phyloP scores from a whole-genome alignment of 495 filamentous ascomycete species.

The Penicillium canescens region DNA sequence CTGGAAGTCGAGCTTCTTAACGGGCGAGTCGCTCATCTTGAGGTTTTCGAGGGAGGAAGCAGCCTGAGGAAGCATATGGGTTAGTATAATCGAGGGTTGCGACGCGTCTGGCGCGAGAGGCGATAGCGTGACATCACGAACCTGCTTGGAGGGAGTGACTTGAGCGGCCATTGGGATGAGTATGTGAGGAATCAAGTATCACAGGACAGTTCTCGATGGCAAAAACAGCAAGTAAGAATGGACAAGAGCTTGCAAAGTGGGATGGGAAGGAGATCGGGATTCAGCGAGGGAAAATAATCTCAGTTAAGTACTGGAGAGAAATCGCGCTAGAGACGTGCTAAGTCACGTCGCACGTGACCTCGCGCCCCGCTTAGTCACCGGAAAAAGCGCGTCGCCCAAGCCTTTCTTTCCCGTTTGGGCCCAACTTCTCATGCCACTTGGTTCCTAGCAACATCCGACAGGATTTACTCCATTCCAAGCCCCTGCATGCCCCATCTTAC shows the following conservation, averaged over 20 bases:
- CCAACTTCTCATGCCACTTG: slow-evolving; percentile 25
- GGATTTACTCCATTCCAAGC: slow-evolving; percentile 12
- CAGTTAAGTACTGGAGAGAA: slow-evolving; percentile 32
- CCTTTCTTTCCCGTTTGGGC: slow-evolving; percentile 13
- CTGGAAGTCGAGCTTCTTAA: slow-evolving; percentile 83
- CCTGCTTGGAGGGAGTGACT: slow-evolving; percentile 86
- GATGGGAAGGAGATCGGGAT: slow-evolving; percentile 29
- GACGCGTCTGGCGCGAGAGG: slow-evolving; percentile 42
- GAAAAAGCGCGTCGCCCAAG: slow-evolving; percentile 10
- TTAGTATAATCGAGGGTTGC: slow-evolving; percentile 21
- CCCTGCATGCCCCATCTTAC: slow-evolving; percentile 20
- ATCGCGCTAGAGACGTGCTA: slow-evolving; percentile 40
- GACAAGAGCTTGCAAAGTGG: slow-evolving; percentile 20
- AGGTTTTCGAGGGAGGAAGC: slow-evolving; percentile 81
- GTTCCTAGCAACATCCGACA: slow-evolving; percentile 29
- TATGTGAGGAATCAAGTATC: slow-evolving; percentile 18
- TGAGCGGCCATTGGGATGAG: slow-evolving; percentile 62
- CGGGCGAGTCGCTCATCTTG: slow-evolving; percentile 86
- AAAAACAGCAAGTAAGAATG: slow-evolving; percentile 23
- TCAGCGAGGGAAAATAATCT: slow-evolving; percentile 32
- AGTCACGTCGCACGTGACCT: slow-evolving; percentile 49
- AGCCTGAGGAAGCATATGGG: slow-evolving; percentile 53
- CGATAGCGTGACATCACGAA: slow-evolving; percentile 50
- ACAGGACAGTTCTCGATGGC: slow-evolving; percentile 17
- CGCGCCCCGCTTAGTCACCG: slow-evolving; percentile 16